phyloP scores from a whole-genome alignment of 2,329 filamentous ascomycete genomes.

The Aspergillus uvarum region DNA sequence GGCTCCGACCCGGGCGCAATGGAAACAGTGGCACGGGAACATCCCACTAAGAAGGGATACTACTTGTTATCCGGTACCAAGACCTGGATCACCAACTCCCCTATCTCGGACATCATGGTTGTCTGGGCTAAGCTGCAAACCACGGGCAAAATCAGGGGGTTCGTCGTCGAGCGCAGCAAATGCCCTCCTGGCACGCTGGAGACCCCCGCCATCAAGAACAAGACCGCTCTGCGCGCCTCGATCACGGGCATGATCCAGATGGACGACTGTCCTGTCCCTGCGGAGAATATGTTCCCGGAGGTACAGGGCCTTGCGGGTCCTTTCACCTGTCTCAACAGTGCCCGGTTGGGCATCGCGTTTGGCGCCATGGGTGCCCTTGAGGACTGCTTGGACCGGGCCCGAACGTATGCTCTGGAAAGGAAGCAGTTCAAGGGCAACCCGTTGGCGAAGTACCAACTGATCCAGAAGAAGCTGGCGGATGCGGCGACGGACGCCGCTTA shows the following conservation, averaged over 20 bases:
- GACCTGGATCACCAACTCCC: constrained; percentile 95
- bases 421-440: constrained; percentile 97
- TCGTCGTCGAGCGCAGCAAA: constrained; percentile 79
- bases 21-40: constrained; percentile 82
- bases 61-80: constrained; percentile 77
- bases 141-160: constrained; percentile 91
- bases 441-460: constrained; percentile 89
- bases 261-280: constrained; percentile 82
- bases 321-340: constrained; percentile 92
- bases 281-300: constrained; percentile 89
- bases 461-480: constrained; percentile 97
- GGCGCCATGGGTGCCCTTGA: constrained; percentile 92
- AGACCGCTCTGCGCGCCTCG: constrained; percentile 88
- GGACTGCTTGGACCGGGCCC: constrained; percentile 78
- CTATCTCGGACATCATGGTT: constrained; percentile 79
- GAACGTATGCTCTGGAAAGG: constrained; percentile 85
- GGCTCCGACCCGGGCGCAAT: constrained; percentile 88
- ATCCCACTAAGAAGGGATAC: constrained; percentile 80
- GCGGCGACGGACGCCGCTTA: constrained; percentile 87
- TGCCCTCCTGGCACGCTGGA: constrained; percentile 87
- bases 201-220: constrained; percentile 90
- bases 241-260: constrained; percentile 98
- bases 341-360: constrained; percentile 89
- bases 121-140: constrained; percentile 92
- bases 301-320: constrained; percentile 84